Conservation (phyloP, 2,329 filamentous ascomycete species). For the Leptographium lundbergii region DNA sequence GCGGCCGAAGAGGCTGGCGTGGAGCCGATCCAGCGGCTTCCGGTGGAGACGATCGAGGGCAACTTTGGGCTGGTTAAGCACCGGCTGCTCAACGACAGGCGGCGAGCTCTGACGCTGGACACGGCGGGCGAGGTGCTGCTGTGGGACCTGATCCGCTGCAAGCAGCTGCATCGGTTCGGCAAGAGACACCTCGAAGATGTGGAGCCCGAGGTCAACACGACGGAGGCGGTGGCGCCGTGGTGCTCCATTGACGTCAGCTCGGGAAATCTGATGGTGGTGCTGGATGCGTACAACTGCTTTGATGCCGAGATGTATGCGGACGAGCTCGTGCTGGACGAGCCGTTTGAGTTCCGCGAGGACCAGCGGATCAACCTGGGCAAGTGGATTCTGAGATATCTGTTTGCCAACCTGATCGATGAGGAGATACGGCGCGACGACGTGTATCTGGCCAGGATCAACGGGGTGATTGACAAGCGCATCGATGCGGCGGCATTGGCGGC, state of each 20-base stretch:
- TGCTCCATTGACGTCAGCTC: slow-evolving; percentile 91
- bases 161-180: slow-evolving; percentile 81
- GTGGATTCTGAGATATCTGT: slow-evolving; percentile 89
- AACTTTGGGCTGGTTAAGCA: slow-evolving; percentile 94
- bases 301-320: slow-evolving; percentile 97
- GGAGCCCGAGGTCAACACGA: slow-evolving; percentile 71
- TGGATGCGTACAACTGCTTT: slow-evolving; percentile 93
- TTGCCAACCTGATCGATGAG: slow-evolving; percentile 78
- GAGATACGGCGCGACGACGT: slow-evolving; percentile 71
- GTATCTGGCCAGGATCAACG: slow-evolving; percentile 57
- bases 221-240: slow-evolving; percentile 87
- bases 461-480: slow-evolving; percentile 45
- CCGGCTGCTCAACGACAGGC: slow-evolving; percentile 78
- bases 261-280: slow-evolving; percentile 75
- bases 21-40: slow-evolving; percentile 54
- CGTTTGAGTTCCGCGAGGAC: slow-evolving; percentile 78
- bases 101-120: slow-evolving; percentile 79
- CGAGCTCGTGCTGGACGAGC: slow-evolving; percentile 61
- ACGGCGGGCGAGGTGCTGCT: slow-evolving; percentile 89
- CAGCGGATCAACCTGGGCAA: slow-evolving; percentile 95
- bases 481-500: slow-evolving; percentile 33
- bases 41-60: slow-evolving; percentile 78
- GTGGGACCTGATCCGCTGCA: slow-evolving; percentile 88
- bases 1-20: slow-evolving; percentile 34
- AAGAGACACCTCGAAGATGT: slow-evolving; percentile 92